phyloP scores from a whole-genome alignment of 495 filamentous ascomycete species.

The Parmelia sp. region DNA sequence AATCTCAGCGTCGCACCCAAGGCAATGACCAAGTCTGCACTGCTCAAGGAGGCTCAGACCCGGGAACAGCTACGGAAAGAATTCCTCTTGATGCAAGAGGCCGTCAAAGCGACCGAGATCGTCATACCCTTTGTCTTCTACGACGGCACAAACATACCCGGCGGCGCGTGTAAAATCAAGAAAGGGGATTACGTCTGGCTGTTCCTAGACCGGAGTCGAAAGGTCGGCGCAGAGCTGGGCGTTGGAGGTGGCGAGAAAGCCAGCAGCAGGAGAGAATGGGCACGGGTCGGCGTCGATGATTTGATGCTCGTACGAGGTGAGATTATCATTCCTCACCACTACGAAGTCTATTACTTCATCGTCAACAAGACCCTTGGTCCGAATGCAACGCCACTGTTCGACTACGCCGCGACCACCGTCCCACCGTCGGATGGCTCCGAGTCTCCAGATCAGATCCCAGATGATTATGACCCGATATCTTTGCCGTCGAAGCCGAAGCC shows the following conservation, averaged over 20 bases:
- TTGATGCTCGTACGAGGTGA: conserved; percentile 88
- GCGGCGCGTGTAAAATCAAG: conserved; percentile 73
- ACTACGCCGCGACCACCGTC: conserved; percentile 54
- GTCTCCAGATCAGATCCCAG: conserved; percentile 6
- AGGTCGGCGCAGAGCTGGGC: conserved; percentile 77
- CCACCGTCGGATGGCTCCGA: conserved; percentile 27
- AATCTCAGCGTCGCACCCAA: conserved; percentile 65
- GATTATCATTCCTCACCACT: conserved; percentile 93
- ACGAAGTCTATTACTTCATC: conserved; percentile 94
- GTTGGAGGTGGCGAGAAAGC: conserved; percentile 53
- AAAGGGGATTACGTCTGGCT: conserved; percentile 90
- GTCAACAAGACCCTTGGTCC: conserved; percentile 76
- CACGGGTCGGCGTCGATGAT: conserved; percentile 90
- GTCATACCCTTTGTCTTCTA: conserved; percentile 95
- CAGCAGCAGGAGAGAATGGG: conserved; percentile 76
- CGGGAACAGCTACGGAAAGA: conserved; percentile 78
- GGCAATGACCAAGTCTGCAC: conserved; percentile 75
- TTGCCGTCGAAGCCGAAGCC: conserved; percentile 39
- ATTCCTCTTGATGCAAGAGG: conserved; percentile 75
- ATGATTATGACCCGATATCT: conserved; percentile 42
- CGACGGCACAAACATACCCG: conserved; percentile 92
- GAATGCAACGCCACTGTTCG: conserved; percentile 64
- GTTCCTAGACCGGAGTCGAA: conserved; percentile 83
- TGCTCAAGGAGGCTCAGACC: conserved; percentile 73
- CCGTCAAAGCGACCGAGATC: conserved; percentile 84